Base-by-base conservation (phyloP, 2,329 filamentous ascomycete species). In the Aspergillus viridinutans region DNA sequence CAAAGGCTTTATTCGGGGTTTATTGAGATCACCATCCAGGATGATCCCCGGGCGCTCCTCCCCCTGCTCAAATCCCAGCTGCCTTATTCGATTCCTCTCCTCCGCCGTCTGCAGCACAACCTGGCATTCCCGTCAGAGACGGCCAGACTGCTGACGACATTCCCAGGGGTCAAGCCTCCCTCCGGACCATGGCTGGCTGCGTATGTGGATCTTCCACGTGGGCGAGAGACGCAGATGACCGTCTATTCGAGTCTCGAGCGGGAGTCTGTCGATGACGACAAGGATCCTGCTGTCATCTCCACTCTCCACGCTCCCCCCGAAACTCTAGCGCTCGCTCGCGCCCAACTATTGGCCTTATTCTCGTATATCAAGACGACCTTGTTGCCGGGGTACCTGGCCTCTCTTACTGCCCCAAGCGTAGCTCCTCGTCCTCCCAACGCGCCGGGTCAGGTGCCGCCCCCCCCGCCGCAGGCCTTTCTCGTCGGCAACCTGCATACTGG, bases 181-280 rank as follows among this genome's bases (percentile, higher is more conserved):
- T 43, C 48, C 23, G 53, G 53, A 3, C 71, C 72, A 43, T 78
- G 76, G 76, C 65, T 78, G 42, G 72, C 69, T 53, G 74, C 73
- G 7, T 67, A 72, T 51, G 71, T 77, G 50, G 75, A 79, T 66
- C 65, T 78, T 4, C 66, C 66, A 53, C 60, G 64, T 20, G 68
- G 72, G 28, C 71, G 69, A 12, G 71, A 76, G 54, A 78, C 75
- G n/a, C 76, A 78, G 56, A 65, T 75, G 21, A 67, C 72, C 64
- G 28, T 75, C 20, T 79, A 75, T 56, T 76, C 73, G 25, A 76
- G 71, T 54, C 68, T 76, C 3, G 76, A 78, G 61, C 60, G 58
- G 25, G 60, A 64, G 28, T 53, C 52, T 40, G 25, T 35, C 17
- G 21, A 45, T 17, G 49, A 52, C 26, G 52, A 56, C 49, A 60